phyloP scores from a whole-genome alignment of 2,329 filamentous ascomycete species.

The Phyllosticta citriasiana region DNA sequence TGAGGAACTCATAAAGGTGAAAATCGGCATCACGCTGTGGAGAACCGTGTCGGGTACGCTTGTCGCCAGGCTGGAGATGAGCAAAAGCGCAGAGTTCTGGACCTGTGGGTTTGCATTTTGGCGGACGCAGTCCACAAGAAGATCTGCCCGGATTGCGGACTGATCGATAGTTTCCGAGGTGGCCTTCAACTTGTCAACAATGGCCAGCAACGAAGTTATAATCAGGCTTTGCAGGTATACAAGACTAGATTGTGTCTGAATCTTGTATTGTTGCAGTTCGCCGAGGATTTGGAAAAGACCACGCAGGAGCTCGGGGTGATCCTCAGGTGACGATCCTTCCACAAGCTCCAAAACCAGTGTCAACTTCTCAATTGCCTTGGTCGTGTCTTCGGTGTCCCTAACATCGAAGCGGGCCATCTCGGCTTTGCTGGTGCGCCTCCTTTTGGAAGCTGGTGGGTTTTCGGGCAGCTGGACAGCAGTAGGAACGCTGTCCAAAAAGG shows the following conservation, averaged over 20 bases:
- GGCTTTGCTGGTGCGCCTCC: constrained; percentile 66
- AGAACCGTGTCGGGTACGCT: constrained; percentile 85
- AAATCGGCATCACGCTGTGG: constrained; percentile 97
- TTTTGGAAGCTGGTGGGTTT: constrained; percentile 64
- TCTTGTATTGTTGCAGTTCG: constrained; percentile 75
- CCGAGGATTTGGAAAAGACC: constrained; percentile 76
- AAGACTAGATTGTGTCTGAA: constrained; percentile 72
- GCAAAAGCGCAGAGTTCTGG: constrained; percentile 78
- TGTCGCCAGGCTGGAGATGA: constrained; percentile 78
- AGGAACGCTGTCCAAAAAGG: constrained; percentile 65
- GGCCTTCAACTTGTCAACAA: constrained; percentile 66
- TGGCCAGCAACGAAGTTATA: constrained; percentile 69
- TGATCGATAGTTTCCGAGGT: constrained; percentile 57
- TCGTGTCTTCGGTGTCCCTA: constrained; percentile 56
- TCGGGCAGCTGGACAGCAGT: constrained; percentile 63
- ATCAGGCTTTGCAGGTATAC: constrained; percentile 84
- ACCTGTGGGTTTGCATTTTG: constrained; percentile 87
- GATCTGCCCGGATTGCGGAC: constrained; percentile 72
- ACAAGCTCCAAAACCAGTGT: constrained; percentile 85
- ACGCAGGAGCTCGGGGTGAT: constrained; percentile 66
- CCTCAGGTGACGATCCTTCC: constrained; percentile 65
- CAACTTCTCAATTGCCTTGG: constrained; percentile 59
- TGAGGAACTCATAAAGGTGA: constrained; percentile 93
- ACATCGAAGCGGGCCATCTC: constrained; percentile 53
- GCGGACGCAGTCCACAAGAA: constrained; percentile 89